These are phyloP conservation scores for Solanum sitiens DNA, from an alignment of 257 asterid genomes.

Conservation along the genomic window DNA sequence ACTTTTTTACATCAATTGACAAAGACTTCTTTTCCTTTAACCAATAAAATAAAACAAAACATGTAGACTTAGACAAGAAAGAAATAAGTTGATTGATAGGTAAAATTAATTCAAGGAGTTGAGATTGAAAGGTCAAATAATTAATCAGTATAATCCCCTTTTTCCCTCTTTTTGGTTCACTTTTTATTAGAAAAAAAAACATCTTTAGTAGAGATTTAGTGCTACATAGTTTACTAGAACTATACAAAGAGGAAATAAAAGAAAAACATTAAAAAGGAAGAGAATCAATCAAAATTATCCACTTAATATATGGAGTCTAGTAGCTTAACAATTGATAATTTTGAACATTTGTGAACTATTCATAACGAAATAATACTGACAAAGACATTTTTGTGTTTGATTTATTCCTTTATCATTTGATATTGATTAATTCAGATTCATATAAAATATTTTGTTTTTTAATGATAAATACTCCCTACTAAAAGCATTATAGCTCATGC, in stretches of 20 bases:
- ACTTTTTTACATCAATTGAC: neutral
- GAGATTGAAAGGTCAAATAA: neutral
- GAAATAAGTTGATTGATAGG: neutral
- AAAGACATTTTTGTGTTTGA: neutral
- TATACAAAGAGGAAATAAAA: no score
- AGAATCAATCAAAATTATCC: neutral
- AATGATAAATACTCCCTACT: neutral
- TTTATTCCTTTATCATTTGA: neutral
- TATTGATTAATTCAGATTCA: neutral
- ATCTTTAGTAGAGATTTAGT: neutral
- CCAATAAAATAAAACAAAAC: neutral
- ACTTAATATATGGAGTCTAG: neutral
- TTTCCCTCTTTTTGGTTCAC: neutral
- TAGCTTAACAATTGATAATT: neutral
- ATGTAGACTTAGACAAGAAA: neutral
- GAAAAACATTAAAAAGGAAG: neutral
- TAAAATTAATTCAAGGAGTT: neutral
- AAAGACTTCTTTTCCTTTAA: neutral
- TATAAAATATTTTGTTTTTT: neutral
- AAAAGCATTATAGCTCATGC: neutral
- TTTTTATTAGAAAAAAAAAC: neutral
- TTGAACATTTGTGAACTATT: neutral
- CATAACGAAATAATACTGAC: neutral
- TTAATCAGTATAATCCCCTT: neutral
- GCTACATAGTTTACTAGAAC: neutral